Percentiles rank a stretch among this genome's conserved stretches.
phyloP scores from a whole-genome alignment of 495 filamentous ascomycete species.

The Neurospora tetraspora region DNA sequence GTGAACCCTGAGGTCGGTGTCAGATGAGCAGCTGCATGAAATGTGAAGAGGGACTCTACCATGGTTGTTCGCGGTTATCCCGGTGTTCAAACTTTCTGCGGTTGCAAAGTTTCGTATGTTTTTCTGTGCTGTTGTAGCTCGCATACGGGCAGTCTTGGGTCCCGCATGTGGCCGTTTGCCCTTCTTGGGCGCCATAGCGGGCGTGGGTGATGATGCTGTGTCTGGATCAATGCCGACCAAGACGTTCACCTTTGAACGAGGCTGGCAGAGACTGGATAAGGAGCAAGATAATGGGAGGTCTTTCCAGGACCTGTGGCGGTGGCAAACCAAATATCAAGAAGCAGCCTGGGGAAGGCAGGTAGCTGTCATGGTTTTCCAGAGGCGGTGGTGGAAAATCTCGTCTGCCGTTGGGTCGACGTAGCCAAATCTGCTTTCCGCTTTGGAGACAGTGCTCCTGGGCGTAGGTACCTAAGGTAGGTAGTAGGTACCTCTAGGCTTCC shows the following conservation, averaged over 20 bases:
- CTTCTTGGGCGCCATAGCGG: slow-evolving; percentile 11
- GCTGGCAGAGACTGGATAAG: background rate
- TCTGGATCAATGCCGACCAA: background rate
- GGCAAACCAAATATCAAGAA: background rate
- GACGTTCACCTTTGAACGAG: background rate
- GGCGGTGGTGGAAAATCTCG: background rate
- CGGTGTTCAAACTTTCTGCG: background rate
- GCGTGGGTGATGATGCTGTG: background rate
- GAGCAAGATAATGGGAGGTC: background rate
- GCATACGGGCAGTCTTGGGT: slow-evolving; percentile 3
- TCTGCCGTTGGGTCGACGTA: background rate
- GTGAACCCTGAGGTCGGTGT: slow-evolving; percentile 38
- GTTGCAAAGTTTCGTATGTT: background rate
- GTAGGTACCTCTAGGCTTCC: background rate
- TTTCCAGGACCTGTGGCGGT: background rate
- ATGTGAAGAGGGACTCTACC: slow-evolving; percentile 2
- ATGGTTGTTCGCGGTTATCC: background rate
- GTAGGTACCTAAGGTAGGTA: background rate
- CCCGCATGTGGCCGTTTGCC: slow-evolving; percentile 11
- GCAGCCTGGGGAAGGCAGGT: background rate
- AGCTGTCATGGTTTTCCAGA: background rate
- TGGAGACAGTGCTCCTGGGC: background rate
- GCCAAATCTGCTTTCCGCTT: background rate
- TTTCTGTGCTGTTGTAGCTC: background rate
- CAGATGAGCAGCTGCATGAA: background rate